phyloP scores from a whole-genome alignment of 2,329 filamentous ascomycete genomes.

The Hymenoscyphus repandus region DNA sequence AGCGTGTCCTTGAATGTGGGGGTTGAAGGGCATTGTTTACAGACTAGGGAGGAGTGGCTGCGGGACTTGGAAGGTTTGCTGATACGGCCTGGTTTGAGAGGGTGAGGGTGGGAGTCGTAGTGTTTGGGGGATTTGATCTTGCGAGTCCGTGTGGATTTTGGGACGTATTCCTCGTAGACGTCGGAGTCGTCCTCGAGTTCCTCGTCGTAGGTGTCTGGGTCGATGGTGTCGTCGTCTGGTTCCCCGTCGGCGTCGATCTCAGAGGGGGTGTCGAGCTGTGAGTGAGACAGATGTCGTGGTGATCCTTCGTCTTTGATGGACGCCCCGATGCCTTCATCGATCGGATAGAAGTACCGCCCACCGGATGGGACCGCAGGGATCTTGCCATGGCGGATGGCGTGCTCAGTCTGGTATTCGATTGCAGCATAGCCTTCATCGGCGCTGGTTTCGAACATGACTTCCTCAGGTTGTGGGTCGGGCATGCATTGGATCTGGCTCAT shows the following conservation, averaged over 20 bases:
- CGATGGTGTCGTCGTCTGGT: constrained; percentile 13
- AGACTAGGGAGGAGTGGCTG: not conserved
- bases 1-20: constrained; percentile 41
- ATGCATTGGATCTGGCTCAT: constrained; percentile 26
- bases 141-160: constrained; percentile 13
- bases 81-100: constrained; percentile 14
- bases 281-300: constrained; percentile 5
- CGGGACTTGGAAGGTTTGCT: not conserved
- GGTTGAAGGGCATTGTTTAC: constrained; percentile 19
- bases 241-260: constrained; percentile 10
- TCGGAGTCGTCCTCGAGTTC: constrained; percentile 10
- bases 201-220: constrained; percentile 17
- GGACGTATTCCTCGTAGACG: constrained; percentile 24
- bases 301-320: constrained; percentile 23
- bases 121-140: constrained; percentile 9
- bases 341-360: constrained; percentile 7
- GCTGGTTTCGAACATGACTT: constrained; percentile 5
- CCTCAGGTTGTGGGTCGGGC: constrained; percentile 17
- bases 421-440: constrained; percentile 15
- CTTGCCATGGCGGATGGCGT: constrained; percentile 1
- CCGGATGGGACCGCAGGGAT: not conserved
- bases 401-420: constrained; percentile 13
- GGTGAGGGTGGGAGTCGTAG: constrained; percentile 2
- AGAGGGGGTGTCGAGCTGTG: not conserved
- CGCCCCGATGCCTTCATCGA: constrained; percentile 23